A percentile compares a stretch with the other conserved stretches of the same genome.
Evolutionary conservation across 164 flowering plant genomes (phyloP).

Genomic region (Vitis rotundifolia): DNA sequence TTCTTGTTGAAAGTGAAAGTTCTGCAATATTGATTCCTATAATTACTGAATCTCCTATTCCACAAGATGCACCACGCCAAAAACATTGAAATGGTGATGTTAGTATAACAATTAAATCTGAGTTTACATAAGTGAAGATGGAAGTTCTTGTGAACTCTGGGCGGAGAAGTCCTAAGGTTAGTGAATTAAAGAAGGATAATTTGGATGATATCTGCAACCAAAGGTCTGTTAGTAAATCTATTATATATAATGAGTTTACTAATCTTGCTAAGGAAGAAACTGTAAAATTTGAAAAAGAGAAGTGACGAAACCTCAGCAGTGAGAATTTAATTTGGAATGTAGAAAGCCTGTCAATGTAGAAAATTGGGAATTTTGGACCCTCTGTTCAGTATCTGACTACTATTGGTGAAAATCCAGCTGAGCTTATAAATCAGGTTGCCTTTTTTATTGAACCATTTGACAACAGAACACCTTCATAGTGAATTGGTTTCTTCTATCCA

Average conservation of each 20-base stretch:
- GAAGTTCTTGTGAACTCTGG: constrained; percentile 41
- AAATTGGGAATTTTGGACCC: too few relatives aligned
- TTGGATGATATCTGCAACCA: constrained; percentile 23
- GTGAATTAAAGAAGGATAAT: constrained; percentile 37
- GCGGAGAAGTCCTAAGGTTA: constrained; percentile 29
- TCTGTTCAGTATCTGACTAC: too few relatives aligned
- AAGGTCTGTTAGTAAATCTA: constrained; percentile 38
- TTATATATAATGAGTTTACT: constrained; percentile 33
- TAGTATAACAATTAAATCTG: constrained; percentile 38
- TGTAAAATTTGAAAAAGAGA: constrained; percentile 42
- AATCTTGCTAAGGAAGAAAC: constrained; percentile 44
- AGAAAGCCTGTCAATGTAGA: too few relatives aligned
- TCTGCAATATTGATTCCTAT: constrained; percentile 24
- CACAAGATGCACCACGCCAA: constrained; percentile 34
- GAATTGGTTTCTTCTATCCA: too few relatives aligned
- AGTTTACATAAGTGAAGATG: constrained; percentile 44
- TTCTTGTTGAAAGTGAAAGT: constrained; percentile 34
- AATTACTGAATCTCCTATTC: constrained; percentile 27
- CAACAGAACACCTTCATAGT: too few relatives aligned
- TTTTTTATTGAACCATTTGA: too few relatives aligned
- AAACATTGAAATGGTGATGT: constrained; percentile 33
- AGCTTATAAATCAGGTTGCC: too few relatives aligned
- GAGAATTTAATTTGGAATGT: too few relatives aligned
- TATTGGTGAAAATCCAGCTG: too few relatives aligned
- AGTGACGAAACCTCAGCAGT: too few relatives aligned